Evolutionary conservation across 148 eudicot species (phyloP).

Genomic region (Camellia lanceoleosa): DNA sequence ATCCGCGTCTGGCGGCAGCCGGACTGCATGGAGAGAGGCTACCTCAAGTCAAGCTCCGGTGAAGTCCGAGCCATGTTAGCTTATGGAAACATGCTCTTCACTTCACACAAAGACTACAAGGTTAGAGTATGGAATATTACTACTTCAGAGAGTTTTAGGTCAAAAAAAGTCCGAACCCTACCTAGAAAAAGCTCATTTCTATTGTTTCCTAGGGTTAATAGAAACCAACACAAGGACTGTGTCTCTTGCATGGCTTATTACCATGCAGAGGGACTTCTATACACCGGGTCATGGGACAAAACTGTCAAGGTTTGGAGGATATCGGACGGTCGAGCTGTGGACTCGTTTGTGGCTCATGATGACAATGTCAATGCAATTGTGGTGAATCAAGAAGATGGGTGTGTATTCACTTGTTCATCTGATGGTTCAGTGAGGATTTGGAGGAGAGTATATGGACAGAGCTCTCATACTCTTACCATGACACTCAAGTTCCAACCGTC

Average conservation of each 20-base stretch:
- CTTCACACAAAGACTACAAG: conserved; percentile 44
- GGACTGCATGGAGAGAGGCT: conserved; percentile 42
- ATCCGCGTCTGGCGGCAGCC: conserved; percentile 49
- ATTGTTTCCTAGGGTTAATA: conserved; percentile 8
- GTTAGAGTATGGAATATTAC: conserved; percentile 38
- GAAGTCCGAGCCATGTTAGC: conserved; percentile 44
- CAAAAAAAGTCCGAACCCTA: conserved; percentile 34
- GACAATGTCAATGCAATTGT: conserved; percentile 41
- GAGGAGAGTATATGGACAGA: conserved; percentile 48
- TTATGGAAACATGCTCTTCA: conserved; percentile 37
- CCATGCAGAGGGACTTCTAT: conserved; percentile 47
- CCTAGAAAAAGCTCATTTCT: conserved; percentile 23
- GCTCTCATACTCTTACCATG: conserved; percentile 48
- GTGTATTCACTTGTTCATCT: conserved; percentile 50
- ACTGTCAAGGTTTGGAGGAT: conserved; percentile 52
- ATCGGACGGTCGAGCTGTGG: conserved; percentile 37
- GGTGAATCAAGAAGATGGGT: conserved; percentile 55
- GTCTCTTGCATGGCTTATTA: conserved; percentile 63
- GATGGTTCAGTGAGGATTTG: conserved; percentile 60
- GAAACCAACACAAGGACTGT: conserved; percentile 33
- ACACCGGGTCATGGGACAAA: conserved; percentile 53
- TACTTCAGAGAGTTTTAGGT: conserved; percentile 21
- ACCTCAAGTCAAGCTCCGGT: conserved; percentile 32
- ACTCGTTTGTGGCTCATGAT: conserved; percentile 54
- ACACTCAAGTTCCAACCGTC: conserved; percentile 46